Base-by-base conservation (phyloP, 345 rosid genomes). In the Gossypium australe region DNA sequence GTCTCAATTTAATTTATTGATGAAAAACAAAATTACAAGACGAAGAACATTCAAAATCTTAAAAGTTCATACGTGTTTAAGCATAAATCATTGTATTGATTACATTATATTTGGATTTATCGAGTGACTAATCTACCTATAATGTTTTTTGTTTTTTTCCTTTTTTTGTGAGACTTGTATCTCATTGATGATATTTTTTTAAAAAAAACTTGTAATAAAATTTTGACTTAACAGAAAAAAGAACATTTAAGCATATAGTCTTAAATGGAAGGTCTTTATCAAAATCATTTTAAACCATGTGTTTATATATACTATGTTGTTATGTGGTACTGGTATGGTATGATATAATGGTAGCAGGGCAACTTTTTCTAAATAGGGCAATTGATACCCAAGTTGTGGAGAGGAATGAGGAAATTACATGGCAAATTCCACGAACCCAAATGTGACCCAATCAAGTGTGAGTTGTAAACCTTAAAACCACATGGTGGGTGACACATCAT, bases 401-500 rank as follows among this genome's bases (percentile, higher is more conserved):
- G 17, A 12, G 38, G 63, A 58, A 58, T 24, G 63, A 24, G 63
- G 5, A 25, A 24, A 24, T 20, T 20, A 56, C 61, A 56, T 56
- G 29, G 61, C 34, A 29, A 55, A 25, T 56, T 57, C 29, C 2
- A 57, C 29, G 10, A 18, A 29, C 14, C 17, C 22, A 11, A 59
- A 59, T 25, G 64, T 11, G 47, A 70, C 11, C 73, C 72, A 51
- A 69, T 65, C 25, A 66, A 55, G 60, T 9, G 57, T 77, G 92
- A 89, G 92, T 84, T 86, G 89, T 84, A 87, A 86, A 44, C 86
- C 85, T 81, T 80, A 38, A 57, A 75, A 70, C 88, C 82, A 86
- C 79, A 87, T 84, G 87, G 91, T 92, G 94, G 89, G 84, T 75
- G 93, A 87, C 97, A 89, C 89, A 81, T 87, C 88, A 87, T 85